phyloP scores from a whole-genome alignment of 257 asterid species.

The Penstemon eatonii region DNA sequence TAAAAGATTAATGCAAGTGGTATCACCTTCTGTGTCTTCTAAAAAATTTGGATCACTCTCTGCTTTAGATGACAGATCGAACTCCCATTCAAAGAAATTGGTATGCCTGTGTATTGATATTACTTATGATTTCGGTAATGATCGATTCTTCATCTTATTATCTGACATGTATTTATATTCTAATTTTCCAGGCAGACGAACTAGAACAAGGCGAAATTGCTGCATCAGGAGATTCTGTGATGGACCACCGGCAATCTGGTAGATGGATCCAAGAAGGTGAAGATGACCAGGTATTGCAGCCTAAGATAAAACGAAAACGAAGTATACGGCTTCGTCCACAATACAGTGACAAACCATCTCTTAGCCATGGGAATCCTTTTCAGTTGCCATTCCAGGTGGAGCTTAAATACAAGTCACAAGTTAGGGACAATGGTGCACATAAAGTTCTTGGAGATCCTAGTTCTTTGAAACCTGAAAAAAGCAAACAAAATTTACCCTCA shows the following conservation, averaged over 20 bases:
- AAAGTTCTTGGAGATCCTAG: constrained; percentile 56
- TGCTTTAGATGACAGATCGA: constrained; percentile 84
- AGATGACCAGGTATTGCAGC: constrained; percentile 97
- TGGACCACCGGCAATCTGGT: constrained; percentile 93
- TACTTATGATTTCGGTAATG: constrained; percentile 9
- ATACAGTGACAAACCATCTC: constrained; percentile 54
- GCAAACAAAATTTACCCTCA: constrained; percentile 51
- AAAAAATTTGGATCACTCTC: constrained; percentile 99
- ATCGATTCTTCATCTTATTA: not conserved
- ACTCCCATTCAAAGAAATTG: constrained; percentile 78
- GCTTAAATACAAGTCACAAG: constrained; percentile 52
- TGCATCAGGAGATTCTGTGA: constrained; percentile 79
- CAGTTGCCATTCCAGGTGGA: constrained; percentile 65
- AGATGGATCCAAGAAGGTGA: constrained; percentile 98
- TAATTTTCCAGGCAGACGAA: constrained; percentile 67
- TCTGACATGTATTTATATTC: constrained; percentile 21
- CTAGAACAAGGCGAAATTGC: constrained; percentile 97
- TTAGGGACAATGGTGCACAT: constrained; percentile 53
- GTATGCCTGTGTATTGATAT: constrained; percentile 38
- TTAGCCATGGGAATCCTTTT: too few relatives aligned
- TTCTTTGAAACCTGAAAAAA: constrained; percentile 49
- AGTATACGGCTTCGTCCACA: constrained; percentile 86
- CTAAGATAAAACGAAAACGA: constrained; percentile 85
- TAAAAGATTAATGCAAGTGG: constrained; percentile 53
- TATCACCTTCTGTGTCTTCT: constrained; percentile 74